These are phyloP conservation scores for Inga oerstediana DNA, from an alignment of 306 rosid genomes.

Conservation along the genomic window DNA sequence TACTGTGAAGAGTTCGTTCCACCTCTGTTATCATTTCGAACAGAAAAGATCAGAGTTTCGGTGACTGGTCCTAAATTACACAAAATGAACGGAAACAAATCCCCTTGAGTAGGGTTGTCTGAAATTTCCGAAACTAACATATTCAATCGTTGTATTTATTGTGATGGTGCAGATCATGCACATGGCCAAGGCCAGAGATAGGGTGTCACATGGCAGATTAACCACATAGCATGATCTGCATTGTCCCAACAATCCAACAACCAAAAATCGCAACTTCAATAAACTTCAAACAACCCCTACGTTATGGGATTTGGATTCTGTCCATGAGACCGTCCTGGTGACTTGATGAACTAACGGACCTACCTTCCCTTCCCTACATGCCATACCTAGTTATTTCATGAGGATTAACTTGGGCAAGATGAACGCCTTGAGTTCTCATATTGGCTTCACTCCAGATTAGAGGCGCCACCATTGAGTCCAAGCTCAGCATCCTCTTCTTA, in stretches of 20 bases:
- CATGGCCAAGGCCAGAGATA: not conserved
- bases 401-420: not conserved
- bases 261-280: not conserved
- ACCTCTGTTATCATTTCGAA: not conserved
- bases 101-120: not conserved
- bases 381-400: constrained; percentile 10
- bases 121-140: not conserved
- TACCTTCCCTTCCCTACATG: not conserved
- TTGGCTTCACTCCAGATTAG: constrained; percentile 19
- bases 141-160: not conserved
- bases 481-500: not conserved
- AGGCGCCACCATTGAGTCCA: constrained; percentile 10
- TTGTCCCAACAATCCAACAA: not conserved
- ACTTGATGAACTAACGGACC: not conserved
- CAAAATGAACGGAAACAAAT: not conserved
- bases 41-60: not conserved
- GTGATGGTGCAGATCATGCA: not conserved
- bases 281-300: not conserved
- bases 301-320: not conserved
- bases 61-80: not conserved
- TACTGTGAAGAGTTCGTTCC: not conserved
- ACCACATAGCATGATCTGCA: not conserved
- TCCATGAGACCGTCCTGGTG: not conserved
- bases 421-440: constrained; percentile 6
- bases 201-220: not conserved